Percentiles rank a stretch among this genome's conserved stretches.
These are phyloP conservation scores for Solanum chiquidenum DNA, from an alignment of 257 asterid genomes.

Conservation along the genomic window DNA sequence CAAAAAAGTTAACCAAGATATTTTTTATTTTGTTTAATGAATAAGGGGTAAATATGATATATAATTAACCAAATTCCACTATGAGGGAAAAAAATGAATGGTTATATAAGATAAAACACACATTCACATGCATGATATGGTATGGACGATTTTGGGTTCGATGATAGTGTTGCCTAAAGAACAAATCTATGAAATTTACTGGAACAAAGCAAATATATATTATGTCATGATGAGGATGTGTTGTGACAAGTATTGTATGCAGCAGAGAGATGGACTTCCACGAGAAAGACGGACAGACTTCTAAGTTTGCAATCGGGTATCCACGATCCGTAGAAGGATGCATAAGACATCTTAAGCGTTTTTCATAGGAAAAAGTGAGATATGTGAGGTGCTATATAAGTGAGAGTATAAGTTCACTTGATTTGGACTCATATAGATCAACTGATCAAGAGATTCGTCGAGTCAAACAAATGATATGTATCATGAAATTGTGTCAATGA, in stretches of 20 bases:
- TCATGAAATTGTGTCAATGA: not conserved
- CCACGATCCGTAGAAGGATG: not conserved
- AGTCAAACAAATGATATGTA: not conserved
- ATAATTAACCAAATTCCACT: not conserved
- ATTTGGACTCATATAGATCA: not conserved
- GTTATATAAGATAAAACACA: not conserved
- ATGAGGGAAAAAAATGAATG: not conserved
- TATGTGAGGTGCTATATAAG: not conserved
- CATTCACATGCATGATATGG: not conserved
- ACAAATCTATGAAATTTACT: not conserved
- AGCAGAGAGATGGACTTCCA: not conserved
- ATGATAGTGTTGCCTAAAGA: not conserved
- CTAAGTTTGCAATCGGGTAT: not conserved
- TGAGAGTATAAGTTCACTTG: too few species aligned
- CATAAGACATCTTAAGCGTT: not conserved
- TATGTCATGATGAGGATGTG: not conserved
- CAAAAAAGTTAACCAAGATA: not conserved
- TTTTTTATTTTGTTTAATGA: not conserved
- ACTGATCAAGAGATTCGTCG: not conserved
- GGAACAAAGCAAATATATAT: not conserved
- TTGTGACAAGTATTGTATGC: not conserved
- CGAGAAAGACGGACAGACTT: not conserved
- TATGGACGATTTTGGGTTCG: not conserved
- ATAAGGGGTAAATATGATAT: not conserved
- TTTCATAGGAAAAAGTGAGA: not conserved